Base-by-base conservation (phyloP, 495 filamentous ascomycete genomes). In the Penicillium antarcticum region DNA sequence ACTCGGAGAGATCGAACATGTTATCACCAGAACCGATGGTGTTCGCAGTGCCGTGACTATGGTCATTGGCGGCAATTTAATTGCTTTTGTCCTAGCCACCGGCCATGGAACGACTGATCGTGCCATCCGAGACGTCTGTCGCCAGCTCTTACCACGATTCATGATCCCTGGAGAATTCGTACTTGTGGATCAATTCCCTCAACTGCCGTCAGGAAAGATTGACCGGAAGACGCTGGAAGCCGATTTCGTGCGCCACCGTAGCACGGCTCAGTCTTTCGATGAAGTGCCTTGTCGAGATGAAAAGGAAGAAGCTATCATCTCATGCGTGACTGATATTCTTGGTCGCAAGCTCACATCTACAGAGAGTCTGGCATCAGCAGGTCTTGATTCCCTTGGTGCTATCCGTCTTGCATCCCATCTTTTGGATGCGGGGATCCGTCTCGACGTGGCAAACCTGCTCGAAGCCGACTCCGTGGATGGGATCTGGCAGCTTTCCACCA, bases 1-100 rank as follows among this genome's bases (percentile, higher is more conserved):
- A 57, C 81, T 95, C 1, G 89, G 88, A 1, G 90, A 95, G 61
- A 77, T 94, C 11, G 91, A 95, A 58, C 80, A 88, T 47, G 82
- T 80, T 13, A 76, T 87, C 5, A 65, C 81, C 44, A 75, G 78
- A 53, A 70, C 80, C 1, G 61, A 72, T 1, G 77, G 74, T 5
- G 75, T 82, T 16, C 71, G 68, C 33, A 74, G 70, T 41, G 82
- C 80, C 5, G 75, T 85, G 34, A 85, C 80, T 4, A 73, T 78
- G 13, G 79, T 94, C 1, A 70, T 86, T 33, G 67, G 70, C 4
- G 77, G 80, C 3, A 76, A 73, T 6, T 63, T 94, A 21, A 78
- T 92, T 29, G 80, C 82, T 3, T 94, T 89, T 62, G 87, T 85
- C 34, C 74, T 86, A 4, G 65, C 73, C 1, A 64, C 62, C 7